Evolutionary conservation across 2,329 filamentous ascomycete genomes (phyloP).

Genomic region (Verticillium zaregamsianum): DNA sequence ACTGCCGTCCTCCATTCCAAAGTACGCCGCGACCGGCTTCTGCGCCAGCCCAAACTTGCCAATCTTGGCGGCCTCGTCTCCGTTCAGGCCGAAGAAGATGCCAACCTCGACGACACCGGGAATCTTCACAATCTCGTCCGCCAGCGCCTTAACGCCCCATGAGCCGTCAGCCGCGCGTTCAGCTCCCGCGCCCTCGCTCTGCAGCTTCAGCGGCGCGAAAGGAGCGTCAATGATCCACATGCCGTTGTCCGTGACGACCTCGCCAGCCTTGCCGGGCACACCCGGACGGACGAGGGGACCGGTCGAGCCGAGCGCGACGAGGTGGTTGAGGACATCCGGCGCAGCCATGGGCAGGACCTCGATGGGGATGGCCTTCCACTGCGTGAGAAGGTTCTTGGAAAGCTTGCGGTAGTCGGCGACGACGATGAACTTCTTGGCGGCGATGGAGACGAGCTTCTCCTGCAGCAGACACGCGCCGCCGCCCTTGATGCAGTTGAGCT

Average conservation of each 20-base stretch:
- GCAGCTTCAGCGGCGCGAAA: conserved; percentile 69
- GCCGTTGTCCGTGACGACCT: conserved; percentile 57
- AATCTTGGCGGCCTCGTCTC: conserved; percentile 53
- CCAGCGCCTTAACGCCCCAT: conserved; percentile 78
- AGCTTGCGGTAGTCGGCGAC: conserved; percentile 93
- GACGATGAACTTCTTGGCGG: conserved; percentile 80
- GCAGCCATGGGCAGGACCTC: conserved; percentile 87
- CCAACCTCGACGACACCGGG: conserved; percentile 90
- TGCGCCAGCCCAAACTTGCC: conserved; percentile 67
- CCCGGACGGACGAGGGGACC: conserved; percentile 70
- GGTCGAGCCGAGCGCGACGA: conserved; percentile 68
- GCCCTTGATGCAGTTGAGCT: conserved; percentile 96
- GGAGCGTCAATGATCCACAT: conserved; percentile 89
- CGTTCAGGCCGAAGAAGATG: conserved; percentile 80
- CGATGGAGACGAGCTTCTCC: conserved; percentile 89
- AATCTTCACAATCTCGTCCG: conserved; percentile 71
- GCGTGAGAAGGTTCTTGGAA: conserved; percentile 66
- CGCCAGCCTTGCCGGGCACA: conserved; percentile 72
- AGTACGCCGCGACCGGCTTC: conserved; percentile 91
- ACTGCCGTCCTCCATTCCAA: conserved; percentile 77
- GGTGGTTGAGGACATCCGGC: conserved; percentile 67
- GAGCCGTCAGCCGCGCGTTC: conserved; percentile 47
- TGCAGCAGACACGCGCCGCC: conserved; percentile 97
- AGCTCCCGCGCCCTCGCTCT: conserved; percentile 41
- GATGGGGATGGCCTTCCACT: conserved; percentile 85